These are phyloP conservation scores for Cordyceps farinosa DNA, from an alignment of 2,329 filamentous ascomycete genomes.

Conservation along the genomic window DNA sequence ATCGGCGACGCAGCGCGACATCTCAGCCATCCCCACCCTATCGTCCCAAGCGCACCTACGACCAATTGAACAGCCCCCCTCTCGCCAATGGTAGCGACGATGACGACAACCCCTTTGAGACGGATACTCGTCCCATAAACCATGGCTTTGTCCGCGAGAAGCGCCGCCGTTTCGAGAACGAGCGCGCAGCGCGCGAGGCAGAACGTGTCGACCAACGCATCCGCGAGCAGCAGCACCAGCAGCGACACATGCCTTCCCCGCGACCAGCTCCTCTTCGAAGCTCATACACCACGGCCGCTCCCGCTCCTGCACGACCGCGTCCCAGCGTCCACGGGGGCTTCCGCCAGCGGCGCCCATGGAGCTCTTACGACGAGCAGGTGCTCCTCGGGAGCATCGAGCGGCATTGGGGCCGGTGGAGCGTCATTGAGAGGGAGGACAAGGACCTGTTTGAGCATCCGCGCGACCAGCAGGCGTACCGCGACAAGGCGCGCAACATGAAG, in stretches of 20 bases:
- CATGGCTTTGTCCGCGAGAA: slow-evolving; percentile 24
- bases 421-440: slow-evolving; percentile 30
- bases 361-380: slow-evolving; percentile 35
- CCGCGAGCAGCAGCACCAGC: not conserved
- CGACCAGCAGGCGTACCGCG: slow-evolving; percentile 54
- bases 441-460: slow-evolving; percentile 41
- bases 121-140: slow-evolving; percentile 24
- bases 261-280: not conserved
- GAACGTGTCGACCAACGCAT: not conserved
- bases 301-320: not conserved
- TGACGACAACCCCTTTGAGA: slow-evolving; percentile 28
- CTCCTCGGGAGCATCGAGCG: slow-evolving; percentile 42
- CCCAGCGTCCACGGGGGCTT: slow-evolving; percentile 8
- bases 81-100: slow-evolving; percentile 24
- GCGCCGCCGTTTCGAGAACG: slow-evolving; percentile 3
- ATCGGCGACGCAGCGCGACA: not conserved
- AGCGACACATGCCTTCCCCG: not conserved
- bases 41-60: not conserved
- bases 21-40: not conserved
- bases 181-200: not conserved
- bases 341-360: slow-evolving; percentile 39
- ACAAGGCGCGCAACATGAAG: slow-evolving; percentile 57
- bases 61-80: not conserved
- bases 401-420: slow-evolving; percentile 29
- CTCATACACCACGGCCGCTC: not conserved